Conservation (phyloP, 148 eudicot genomes). For the Diospyros lotus region DNA sequence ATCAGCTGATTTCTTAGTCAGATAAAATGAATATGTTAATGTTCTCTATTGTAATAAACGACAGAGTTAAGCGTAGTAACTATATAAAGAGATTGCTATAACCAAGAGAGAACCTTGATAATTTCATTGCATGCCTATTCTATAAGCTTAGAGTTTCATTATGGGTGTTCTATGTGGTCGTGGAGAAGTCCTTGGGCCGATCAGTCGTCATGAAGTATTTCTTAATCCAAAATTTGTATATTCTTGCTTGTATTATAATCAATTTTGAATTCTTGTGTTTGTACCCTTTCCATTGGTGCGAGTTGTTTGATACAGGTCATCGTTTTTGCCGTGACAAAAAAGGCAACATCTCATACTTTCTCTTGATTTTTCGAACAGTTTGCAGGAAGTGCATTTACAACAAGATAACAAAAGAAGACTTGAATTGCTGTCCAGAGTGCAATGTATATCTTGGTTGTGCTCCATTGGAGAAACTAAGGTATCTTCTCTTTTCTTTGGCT, state of each 20-base stretch:
- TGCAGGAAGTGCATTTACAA: constrained; percentile 13
- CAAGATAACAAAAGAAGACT: constrained; percentile 9
- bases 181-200: background rate
- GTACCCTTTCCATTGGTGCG: too few species aligned
- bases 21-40: background rate
- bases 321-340: background rate
- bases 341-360: background rate
- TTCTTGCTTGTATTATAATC: too few species aligned
- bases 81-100: background rate
- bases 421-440: constrained; percentile 17
- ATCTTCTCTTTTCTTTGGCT: background rate
- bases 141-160: background rate
- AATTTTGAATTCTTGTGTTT: too few species aligned
- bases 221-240: too few species aligned
- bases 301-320: too few species aligned
- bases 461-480: constrained; percentile 21
- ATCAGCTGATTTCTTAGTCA: background rate
- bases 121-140: background rate
- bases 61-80: background rate
- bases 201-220: background rate
- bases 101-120: background rate
- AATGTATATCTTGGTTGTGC: constrained; percentile 3
- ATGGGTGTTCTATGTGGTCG: background rate
- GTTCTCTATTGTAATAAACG: background rate
- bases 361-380: constrained; percentile 10